Conservation (phyloP, 1,139 yeast genomes). For the Taphrina sp. region DNA sequence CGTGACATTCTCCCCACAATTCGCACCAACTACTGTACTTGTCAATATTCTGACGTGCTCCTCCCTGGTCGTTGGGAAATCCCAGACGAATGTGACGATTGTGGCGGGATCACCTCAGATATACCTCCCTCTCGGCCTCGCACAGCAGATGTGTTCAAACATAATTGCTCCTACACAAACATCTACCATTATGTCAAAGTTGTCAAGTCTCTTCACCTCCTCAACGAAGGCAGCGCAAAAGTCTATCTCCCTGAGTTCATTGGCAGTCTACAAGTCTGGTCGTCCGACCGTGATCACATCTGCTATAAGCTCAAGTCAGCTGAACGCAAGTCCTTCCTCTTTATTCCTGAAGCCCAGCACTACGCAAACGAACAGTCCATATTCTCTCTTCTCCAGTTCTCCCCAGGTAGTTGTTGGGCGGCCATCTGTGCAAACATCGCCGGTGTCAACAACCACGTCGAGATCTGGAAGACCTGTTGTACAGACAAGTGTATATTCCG, state of each 20-base stretch:
- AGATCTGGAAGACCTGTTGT: too few species aligned
- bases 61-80: constrained; percentile 27
- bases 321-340: too few species aligned
- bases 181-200: constrained; percentile 16
- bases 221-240: constrained; percentile 13
- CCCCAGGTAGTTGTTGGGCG: too few species aligned
- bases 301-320: too few species aligned
- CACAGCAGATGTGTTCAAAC: constrained; percentile 14
- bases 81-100: constrained; percentile 3
- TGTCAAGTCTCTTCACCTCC: constrained; percentile 24
- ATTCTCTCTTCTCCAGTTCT: too few species aligned
- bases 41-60: constrained; percentile 20
- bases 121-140: constrained; percentile 19
- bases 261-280: constrained; percentile 16
- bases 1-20: constrained; percentile 15
- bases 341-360: too few species aligned
- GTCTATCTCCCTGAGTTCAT: constrained; percentile 4
- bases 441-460: too few species aligned
- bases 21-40: constrained; percentile 20
- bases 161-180: not conserved
- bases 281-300: constrained; percentile 3
- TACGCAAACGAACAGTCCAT: too few species aligned
- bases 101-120: constrained; percentile 17
- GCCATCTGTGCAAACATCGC: too few species aligned
- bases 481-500: too few species aligned